A percentile compares a stretch with the other conserved stretches of the same genome.
phyloP scores from a whole-genome alignment of 768 basidiomycete genomes.

The Leccinellum luteum region DNA sequence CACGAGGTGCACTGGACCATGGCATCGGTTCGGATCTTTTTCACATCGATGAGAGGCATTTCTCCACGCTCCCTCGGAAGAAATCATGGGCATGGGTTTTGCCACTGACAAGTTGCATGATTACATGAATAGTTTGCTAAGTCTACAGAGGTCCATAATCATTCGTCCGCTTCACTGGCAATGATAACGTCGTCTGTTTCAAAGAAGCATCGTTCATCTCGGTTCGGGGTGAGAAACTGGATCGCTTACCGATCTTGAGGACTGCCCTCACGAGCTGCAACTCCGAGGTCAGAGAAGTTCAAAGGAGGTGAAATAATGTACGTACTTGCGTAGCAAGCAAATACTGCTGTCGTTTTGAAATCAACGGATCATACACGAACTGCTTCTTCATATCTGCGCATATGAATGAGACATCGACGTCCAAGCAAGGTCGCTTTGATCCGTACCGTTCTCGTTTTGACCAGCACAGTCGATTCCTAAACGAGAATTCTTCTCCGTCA shows the following conservation, averaged over 20 bases:
- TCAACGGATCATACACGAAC: slow-evolving; percentile 94
- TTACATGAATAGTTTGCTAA: slow-evolving; percentile 24
- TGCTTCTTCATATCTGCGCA: slow-evolving; percentile 92
- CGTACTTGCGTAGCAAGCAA: slow-evolving; percentile 91
- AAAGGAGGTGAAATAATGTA: neutral
- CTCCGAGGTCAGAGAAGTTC: slow-evolving; percentile 2
- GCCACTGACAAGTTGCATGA: slow-evolving; percentile 12
- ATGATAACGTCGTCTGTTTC: slow-evolving; percentile 82
- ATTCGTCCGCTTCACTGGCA: slow-evolving; percentile 68
- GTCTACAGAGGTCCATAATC: slow-evolving; percentile 29
- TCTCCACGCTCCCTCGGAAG: neutral
- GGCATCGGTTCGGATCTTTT: neutral
- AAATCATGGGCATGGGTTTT: neutral
- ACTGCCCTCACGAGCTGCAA: slow-evolving; percentile 77
- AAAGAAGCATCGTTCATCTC: slow-evolving; percentile 5
- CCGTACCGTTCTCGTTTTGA: slow-evolving; percentile 79
- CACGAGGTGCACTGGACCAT: no score
- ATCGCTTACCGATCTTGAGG: slow-evolving; percentile 73
- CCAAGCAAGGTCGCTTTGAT: neutral
- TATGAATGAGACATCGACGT: neutral
- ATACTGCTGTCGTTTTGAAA: slow-evolving; percentile 97
- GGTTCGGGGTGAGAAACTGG: neutral
- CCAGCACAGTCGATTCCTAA: slow-evolving; percentile 94
- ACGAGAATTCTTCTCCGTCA: slow-evolving; percentile 76
- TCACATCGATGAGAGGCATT: neutral